These are phyloP conservation scores for Wickerhamomyces hampshirensis DNA, from an alignment of 805 yeast genomes.

Conservation along the genomic window DNA sequence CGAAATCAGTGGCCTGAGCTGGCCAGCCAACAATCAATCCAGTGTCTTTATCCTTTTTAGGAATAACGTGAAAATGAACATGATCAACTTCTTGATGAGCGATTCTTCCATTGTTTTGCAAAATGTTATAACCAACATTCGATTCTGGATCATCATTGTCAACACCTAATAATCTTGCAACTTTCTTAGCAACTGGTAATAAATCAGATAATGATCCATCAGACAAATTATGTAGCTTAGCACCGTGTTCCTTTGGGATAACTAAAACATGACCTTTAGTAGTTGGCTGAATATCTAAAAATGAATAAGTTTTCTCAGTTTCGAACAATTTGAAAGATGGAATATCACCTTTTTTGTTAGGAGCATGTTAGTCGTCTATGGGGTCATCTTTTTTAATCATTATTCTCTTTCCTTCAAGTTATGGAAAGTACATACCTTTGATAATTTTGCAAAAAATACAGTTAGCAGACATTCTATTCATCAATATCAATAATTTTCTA, in stretches of 20 bases:
- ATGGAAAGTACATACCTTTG: constrained; percentile 66
- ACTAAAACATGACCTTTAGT: constrained; percentile 83
- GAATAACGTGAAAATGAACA: constrained; percentile 95
- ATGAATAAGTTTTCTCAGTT: constrained; percentile 76
- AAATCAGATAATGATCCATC: constrained; percentile 86
- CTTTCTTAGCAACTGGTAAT: constrained; percentile 82
- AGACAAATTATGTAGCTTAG: constrained; percentile 85
- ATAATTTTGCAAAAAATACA: constrained; percentile 94
- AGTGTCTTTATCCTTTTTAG: constrained; percentile 66
- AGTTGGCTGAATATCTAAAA: constrained; percentile 91
- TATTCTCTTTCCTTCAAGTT: too few relatives aligned
- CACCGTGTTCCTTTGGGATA: constrained; percentile 93
- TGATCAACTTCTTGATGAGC: constrained; percentile 97
- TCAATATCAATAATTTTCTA: neutral
- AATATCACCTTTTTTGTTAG: constrained; percentile 61
- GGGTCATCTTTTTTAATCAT: neutral
- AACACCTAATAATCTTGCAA: constrained; percentile 67
- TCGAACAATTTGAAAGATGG: constrained; percentile 90
- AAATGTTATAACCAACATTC: constrained; percentile 68
- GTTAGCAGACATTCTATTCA: constrained; percentile 36
- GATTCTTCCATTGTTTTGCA: constrained; percentile 91
- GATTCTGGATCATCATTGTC: constrained; percentile 61
- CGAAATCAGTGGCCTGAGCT: constrained; percentile 73
- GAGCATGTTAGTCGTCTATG: constrained; percentile 1
- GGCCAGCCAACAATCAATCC: constrained; percentile 96